Conservation (phyloP, 305 asterid species). For the Monarda citriodora region DNA sequence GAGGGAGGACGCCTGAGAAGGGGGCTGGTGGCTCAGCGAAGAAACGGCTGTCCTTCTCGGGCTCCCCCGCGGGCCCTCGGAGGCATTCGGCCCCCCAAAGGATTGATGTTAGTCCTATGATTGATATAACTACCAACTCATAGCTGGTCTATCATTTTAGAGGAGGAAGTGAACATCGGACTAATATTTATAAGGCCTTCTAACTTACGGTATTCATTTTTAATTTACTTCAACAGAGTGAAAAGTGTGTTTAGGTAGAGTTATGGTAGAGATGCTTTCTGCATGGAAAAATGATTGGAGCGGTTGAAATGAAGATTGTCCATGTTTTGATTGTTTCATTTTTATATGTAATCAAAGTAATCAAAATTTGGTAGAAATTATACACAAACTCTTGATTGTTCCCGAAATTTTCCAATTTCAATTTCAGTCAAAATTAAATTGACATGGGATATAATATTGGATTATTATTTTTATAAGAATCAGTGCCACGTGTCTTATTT, state of each 20-base stretch:
- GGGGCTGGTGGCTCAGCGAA: conserved; percentile 44
- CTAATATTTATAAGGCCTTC: neutral
- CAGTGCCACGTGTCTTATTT: no score
- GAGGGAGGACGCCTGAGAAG: conserved; percentile 51
- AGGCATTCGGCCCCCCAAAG: conserved; percentile 73
- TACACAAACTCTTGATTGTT: no score
- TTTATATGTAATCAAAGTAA: conserved; percentile 1
- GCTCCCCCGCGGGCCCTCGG: conserved; percentile 61
- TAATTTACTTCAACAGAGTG: neutral
- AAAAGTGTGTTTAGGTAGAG: conserved; percentile 1
- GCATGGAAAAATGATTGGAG: neutral
- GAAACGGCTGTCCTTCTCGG: conserved; percentile 79
- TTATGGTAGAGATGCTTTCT: neutral
- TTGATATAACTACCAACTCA: conserved; percentile 23
- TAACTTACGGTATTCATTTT: neutral
- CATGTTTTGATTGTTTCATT: neutral
- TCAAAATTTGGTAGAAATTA: no score
- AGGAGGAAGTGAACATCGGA: conserved; percentile 3
- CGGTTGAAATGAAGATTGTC: neutral
- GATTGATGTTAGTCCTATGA: conserved; percentile 31
- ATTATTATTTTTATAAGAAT: no score
- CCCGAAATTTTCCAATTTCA: no score
- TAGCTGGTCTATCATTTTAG: conserved; percentile 12
- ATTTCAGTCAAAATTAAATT: no score
- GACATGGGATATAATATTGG: no score